A percentile compares a stretch with the other conserved stretches of the same genome.
phyloP scores from a whole-genome alignment of 2,329 filamentous ascomycete genomes.

The Botrytis fragariae region DNA sequence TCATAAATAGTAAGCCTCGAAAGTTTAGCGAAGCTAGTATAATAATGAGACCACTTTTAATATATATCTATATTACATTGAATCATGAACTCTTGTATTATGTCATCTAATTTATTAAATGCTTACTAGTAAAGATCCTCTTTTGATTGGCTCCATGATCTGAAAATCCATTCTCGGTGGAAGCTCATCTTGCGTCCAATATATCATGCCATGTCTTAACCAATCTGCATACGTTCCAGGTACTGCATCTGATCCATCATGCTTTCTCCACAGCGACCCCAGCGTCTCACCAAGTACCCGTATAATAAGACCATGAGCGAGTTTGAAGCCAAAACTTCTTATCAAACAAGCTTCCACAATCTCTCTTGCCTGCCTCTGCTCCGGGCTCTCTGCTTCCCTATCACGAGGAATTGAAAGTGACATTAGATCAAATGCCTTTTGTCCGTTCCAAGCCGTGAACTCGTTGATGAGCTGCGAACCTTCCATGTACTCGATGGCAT shows the following conservation, averaged over 20 bases:
- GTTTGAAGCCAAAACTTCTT: constrained; percentile 53
- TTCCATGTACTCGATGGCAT: constrained; percentile 49
- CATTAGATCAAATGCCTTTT: constrained; percentile 50
- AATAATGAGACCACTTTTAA: too few species aligned
- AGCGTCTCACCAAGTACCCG: constrained; percentile 50
- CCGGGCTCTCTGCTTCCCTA: constrained; percentile 43
- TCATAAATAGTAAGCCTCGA: too few species aligned
- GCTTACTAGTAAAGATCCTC: constrained; percentile 40
- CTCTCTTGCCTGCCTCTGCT: constrained; percentile 48
- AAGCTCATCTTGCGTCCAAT: constrained; percentile 47
- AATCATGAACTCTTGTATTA: not conserved
- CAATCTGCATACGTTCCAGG: constrained; percentile 54
- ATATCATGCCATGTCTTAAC: constrained; percentile 49
- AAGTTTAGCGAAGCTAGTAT: too few species aligned
- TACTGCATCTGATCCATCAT: constrained; percentile 49
- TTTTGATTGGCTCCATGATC: constrained; percentile 42
- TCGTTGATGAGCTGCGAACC: constrained; percentile 53
- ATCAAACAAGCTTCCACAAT: constrained; percentile 52
- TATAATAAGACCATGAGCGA: constrained; percentile 54
- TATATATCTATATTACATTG: not conserved
- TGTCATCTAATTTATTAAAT: not conserved
- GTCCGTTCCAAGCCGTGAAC: constrained; percentile 51
- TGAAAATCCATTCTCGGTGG: constrained; percentile 41
- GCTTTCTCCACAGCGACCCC: constrained; percentile 52
- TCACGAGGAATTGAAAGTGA: constrained; percentile 42